Base-by-base conservation (phyloP, 1,284 basidiomycete species). In the Austroboletus novae-zelandiae region DNA sequence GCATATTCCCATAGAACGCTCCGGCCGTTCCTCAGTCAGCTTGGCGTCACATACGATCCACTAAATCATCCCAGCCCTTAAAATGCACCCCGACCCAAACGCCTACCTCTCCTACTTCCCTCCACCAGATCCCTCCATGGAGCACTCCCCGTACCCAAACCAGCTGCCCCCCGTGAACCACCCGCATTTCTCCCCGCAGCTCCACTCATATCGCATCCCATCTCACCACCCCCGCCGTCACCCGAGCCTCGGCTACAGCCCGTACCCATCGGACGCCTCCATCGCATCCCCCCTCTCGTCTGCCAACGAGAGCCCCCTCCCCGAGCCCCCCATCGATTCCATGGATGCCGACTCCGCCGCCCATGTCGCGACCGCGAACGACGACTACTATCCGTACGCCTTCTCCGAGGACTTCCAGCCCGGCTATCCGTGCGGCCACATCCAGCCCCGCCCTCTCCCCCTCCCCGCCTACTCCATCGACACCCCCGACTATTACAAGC, bases 1-100 rank as follows among this genome's bases (percentile, higher is more conserved):
- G 52, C 66, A 65, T 65, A 65, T 65, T 65, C 61, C 60, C 25
- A 58, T 68, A 65, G 65, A 65, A 59, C 65, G 62, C 60, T 61
- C 64, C 62, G 51, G 61, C 55, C 63, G 53, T 52, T 51, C 60
- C 53, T 48, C 54, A 50, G 51, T 53, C 54, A 51, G 55, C 57
- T 61, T 60, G 59, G 50, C 61, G 45, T 47, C 53, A 59, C 54
- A 54, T 61, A 53, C 63, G 50, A 61, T 51, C 30, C 54, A 45
- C 57, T 47, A 29, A 50, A 48, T 55, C 55, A 44, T 62, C 59
- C 45, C 46, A 48, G 58, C 51, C 54, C 61, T 67, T 66, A 65
- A 65, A 69, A 66, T 69, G 56, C 58, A 61, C 3, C 2, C 54
- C n/a, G 59, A 62, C 53, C 48, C 53, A 31, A 59, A 57, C 54